These are phyloP conservation scores for Geum urbanum DNA, from an alignment of 306 rosid species.

Conservation along the genomic window DNA sequence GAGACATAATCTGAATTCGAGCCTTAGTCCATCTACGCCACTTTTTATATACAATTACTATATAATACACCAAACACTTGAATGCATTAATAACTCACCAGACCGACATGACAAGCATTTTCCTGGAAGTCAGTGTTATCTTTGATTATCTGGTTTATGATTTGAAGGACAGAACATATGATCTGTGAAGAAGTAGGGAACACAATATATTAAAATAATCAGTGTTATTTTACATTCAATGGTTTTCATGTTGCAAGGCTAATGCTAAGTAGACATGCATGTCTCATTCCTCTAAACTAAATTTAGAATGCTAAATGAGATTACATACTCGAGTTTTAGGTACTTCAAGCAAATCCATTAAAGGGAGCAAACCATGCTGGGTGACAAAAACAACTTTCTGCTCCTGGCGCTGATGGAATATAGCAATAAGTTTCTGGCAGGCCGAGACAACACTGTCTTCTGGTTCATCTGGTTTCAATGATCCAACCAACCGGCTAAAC, in stretches of 20 bases:
- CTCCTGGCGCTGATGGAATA: slow-evolving; percentile 84
- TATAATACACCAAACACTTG: slow-evolving; percentile 21
- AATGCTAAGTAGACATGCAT: slow-evolving; percentile 21
- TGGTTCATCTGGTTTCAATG: slow-evolving; percentile 75
- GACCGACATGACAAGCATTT: slow-evolving; percentile 95
- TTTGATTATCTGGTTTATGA: slow-evolving; percentile 81
- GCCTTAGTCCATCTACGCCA: slow-evolving; percentile 11
- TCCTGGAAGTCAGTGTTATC: slow-evolving; percentile 91
- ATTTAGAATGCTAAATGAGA: slow-evolving; percentile 12
- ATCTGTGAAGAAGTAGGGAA: slow-evolving; percentile 45
- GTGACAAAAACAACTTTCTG: slow-evolving; percentile 89
- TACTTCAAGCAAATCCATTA: slow-evolving; percentile 83
- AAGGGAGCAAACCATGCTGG: slow-evolving; percentile 93
- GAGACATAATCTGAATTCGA: not conserved
- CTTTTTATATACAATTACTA: slow-evolving; percentile 10
- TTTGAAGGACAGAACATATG: slow-evolving; percentile 94
- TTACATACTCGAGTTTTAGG: slow-evolving; percentile 79
- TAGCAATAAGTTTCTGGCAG: slow-evolving; percentile 77
- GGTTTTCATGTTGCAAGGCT: not conserved
- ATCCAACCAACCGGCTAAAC: slow-evolving; percentile 83
- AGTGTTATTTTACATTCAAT: not conserved
- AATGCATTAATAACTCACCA: slow-evolving; percentile 53
- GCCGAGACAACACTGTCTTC: slow-evolving; percentile 85
- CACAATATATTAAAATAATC: not conserved
- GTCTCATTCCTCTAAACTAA: slow-evolving; percentile 15